Evolutionary conservation across 1,139 yeast species (phyloP).

Genomic region (Suhomyces wounanorum): DNA sequence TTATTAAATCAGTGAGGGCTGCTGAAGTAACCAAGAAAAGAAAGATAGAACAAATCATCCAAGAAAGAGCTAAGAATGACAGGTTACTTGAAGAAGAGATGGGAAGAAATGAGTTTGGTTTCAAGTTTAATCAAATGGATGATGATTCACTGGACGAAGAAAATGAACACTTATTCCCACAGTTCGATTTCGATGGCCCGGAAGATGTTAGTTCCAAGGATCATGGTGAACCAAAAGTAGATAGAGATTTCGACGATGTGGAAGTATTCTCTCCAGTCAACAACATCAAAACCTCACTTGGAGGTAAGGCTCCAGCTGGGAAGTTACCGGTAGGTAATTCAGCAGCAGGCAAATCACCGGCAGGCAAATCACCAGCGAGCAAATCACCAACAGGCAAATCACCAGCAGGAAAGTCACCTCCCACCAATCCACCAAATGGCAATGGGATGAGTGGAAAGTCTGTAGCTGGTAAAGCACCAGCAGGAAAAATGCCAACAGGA

Average conservation of each 20-base stretch:
- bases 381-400: slow-evolving; percentile 1
- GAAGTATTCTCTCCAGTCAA: too few relatives aligned
- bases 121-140: slow-evolving; percentile 29
- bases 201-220: neutral
- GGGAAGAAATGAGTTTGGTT: slow-evolving; percentile 31
- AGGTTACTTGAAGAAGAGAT: slow-evolving; percentile 22
- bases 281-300: neutral
- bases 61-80: slow-evolving; percentile 27
- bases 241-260: neutral
- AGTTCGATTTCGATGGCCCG: slow-evolving; percentile 16
- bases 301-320: neutral
- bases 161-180: slow-evolving; percentile 19
- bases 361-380: neutral
- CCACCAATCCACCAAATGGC: neutral
- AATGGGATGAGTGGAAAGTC: neutral
- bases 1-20: slow-evolving; percentile 35
- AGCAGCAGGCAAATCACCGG: neutral
- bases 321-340: neutral
- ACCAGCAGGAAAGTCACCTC: neutral
- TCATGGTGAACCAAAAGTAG: neutral
- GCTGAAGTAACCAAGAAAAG: slow-evolving; percentile 32
- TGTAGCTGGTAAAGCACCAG: neutral
- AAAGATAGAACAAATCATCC: slow-evolving; percentile 23
- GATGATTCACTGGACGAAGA: slow-evolving; percentile 28
- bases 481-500: neutral